Conservation (phyloP, 176 grass and related monocot species). For the Elymus sibiricus region DNA sequence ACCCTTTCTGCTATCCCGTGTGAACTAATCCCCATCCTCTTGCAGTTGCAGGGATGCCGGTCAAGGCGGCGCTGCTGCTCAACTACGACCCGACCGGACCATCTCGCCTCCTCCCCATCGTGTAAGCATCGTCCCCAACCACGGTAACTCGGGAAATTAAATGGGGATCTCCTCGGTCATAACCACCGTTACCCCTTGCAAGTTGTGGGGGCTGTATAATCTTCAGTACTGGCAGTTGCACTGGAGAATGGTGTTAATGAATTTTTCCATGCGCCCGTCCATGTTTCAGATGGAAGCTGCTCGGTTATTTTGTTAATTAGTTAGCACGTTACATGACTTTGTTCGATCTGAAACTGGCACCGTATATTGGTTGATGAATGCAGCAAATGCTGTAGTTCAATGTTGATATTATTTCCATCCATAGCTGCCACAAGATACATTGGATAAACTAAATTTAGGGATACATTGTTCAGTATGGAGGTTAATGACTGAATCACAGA, state of each 20-base stretch:
- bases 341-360: not conserved
- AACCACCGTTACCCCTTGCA: too few relatives aligned
- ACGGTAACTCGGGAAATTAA: not conserved
- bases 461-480: not conserved
- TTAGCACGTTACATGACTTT: not conserved
- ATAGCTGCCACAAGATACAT: not conserved
- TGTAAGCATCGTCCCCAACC: conserved; percentile 35
- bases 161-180: not conserved
- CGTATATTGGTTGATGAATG: not conserved
- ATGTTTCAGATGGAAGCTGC: not conserved
- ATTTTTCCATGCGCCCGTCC: not conserved
- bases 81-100: conserved; percentile 68
- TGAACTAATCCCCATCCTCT: not conserved
- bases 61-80: conserved; percentile 71
- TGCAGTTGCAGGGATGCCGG: conserved; percentile 46
- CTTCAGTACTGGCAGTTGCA: not conserved
- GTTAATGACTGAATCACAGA: not conserved
- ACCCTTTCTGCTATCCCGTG: not conserved
- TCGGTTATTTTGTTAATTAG: not conserved
- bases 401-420: not conserved
- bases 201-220: not conserved
- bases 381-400: not conserved
- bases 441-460: not conserved
- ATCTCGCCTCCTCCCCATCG: conserved; percentile 68
- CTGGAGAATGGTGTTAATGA: not conserved